These are phyloP conservation scores for Geum urbanum DNA, from an alignment of 306 rosid genomes.

Conservation along the genomic window DNA sequence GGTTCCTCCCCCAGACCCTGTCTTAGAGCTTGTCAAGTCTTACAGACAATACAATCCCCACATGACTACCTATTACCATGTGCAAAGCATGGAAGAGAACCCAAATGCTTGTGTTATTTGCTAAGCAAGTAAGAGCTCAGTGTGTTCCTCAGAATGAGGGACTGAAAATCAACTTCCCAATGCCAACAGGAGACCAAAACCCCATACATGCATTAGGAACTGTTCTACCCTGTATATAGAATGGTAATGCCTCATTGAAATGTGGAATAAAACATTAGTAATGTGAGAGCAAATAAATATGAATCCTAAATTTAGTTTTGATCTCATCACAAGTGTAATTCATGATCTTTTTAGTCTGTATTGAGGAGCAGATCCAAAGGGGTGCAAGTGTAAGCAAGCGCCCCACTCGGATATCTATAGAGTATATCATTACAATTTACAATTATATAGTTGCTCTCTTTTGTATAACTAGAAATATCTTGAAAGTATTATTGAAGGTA, in stretches of 20 bases:
- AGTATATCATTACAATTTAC: not conserved
- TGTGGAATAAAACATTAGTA: constrained; percentile 26
- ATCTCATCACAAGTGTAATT: constrained; percentile 9
- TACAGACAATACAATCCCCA: constrained; percentile 68
- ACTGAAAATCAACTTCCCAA: constrained; percentile 13
- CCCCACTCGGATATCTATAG: not conserved
- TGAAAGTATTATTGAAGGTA: no score
- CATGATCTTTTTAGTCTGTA: constrained; percentile 4
- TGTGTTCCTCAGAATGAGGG: constrained; percentile 18
- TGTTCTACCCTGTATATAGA: constrained; percentile 42
- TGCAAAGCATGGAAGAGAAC: constrained; percentile 87
- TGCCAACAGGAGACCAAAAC: constrained; percentile 18
- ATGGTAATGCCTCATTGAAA: constrained; percentile 32
- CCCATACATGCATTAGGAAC: constrained; percentile 22
- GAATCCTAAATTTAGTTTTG: constrained; percentile 35
- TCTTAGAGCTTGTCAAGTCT: constrained; percentile 55
- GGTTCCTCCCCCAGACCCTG: constrained; percentile 43
- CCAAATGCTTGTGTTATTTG: constrained; percentile 83
- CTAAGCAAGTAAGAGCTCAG: constrained; percentile 20
- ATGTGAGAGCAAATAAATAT: constrained; percentile 38
- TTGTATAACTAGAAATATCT: no score
- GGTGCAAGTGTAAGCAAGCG: constrained; percentile 3
- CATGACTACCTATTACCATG: constrained; percentile 61
- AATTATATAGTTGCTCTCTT: not conserved
- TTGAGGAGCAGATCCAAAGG: constrained; percentile 6